Conservation (phyloP, 768 basidiomycete species). For the Amanita muscaria region DNA sequence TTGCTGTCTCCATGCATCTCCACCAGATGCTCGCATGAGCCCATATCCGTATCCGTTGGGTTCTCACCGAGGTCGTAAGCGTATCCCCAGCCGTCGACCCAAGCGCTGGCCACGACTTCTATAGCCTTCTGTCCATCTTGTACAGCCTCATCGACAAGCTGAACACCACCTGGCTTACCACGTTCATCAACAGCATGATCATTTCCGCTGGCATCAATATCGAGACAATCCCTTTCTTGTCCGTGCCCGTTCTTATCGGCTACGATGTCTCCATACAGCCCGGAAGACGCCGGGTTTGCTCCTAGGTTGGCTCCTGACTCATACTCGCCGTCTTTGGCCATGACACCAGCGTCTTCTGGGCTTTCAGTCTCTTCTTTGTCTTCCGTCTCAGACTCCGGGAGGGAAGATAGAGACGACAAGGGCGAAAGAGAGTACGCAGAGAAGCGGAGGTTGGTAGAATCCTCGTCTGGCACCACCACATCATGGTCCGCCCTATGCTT, state of each 20-base stretch:
- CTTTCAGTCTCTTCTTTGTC: not conserved
- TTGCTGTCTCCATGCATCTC: not conserved
- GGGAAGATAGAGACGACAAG: constrained; percentile 1
- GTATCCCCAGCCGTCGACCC: too few species aligned
- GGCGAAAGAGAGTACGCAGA: constrained; percentile 1
- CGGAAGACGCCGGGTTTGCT: not conserved
- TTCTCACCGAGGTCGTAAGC: too few species aligned
- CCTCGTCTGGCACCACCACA: not conserved
- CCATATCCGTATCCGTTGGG: too few species aligned
- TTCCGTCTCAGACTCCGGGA: not conserved
- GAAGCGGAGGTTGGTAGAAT: not conserved
- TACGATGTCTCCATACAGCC: too few species aligned
- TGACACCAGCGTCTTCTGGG: not conserved
- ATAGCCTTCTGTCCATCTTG: constrained; percentile 1
- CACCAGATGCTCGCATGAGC: not conserved
- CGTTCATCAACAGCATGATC: not conserved
- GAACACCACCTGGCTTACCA: constrained; percentile 5
- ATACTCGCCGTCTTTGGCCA: too few species aligned
- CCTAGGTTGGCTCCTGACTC: not conserved
- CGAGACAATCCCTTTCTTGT: too few species aligned
- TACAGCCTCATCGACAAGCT: not conserved
- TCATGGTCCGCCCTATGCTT: not conserved
- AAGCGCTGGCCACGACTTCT: not conserved
- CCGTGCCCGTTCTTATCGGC: too few species aligned
- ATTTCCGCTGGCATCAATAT: not conserved